Evolutionary conservation across 495 filamentous ascomycete species (phyloP), one percentile per base, ranked within the genome.

Genomic region (Aspergillus bertholletiae): DNA sequence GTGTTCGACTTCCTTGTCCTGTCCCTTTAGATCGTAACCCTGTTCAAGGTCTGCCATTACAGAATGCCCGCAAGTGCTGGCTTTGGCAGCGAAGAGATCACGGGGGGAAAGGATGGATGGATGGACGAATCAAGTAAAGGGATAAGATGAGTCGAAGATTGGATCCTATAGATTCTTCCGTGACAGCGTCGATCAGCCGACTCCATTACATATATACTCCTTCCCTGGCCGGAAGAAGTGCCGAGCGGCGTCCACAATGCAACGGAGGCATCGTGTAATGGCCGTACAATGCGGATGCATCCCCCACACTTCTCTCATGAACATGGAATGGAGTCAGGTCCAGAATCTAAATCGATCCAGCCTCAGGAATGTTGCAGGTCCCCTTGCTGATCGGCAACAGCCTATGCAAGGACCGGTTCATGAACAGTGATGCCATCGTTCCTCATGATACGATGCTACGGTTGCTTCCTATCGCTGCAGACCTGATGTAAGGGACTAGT

Each of bases 281-380:
- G 24, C 34, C 21, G 21, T 26, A 30, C 6, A 52, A 53, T 44
- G 41, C 23, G 50, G 50, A 45, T 53, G 50, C 50, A 39, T 53
- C 32, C 6, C 7, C 15, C 50, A 44, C 12, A 6, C 24, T 32
- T n/a, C 26, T 52, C 35, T 43, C 1, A n/a, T 26, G 22, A 26
- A 8, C 9, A 24, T 44, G 49, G 24, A 26, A 8, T 15, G 34
- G 13, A 11, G 21, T 20, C 7, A 21, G 30, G 39, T 18, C 50
- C 41, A 45, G 50, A 53, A 8, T 26, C 23, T 3, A 39, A 12
- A 40, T 24, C 39, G 13, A 28, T 41, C 22, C 37, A 28, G n/a
- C 15, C 8, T 43, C 37, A 12, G 23, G 49, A 21, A 41, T 52
- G 21, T 37, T 44, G 50, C 39, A 45, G n/a, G 23, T 32, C 37